Conservation (phyloP, 495 filamentous ascomycete species). For the Pyronema domesticum region DNA sequence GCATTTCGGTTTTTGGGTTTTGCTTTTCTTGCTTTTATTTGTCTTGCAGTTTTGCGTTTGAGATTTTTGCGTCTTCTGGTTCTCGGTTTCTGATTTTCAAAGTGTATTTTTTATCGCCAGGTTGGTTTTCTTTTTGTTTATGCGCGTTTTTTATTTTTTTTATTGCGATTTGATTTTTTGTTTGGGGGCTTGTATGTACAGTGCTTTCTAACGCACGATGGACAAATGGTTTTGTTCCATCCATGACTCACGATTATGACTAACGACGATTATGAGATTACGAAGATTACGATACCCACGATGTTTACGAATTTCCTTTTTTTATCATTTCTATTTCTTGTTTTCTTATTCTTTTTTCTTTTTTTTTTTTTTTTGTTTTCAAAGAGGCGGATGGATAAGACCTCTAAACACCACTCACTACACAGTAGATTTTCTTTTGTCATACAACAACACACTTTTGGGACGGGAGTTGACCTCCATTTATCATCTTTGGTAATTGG, state of each 20-base stretch:
- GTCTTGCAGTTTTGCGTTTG: not conserved
- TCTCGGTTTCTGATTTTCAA: constrained; percentile 1
- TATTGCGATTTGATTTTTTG: not conserved
- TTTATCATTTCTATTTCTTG: constrained; percentile 9
- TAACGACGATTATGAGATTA: constrained; percentile 21
- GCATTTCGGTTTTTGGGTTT: constrained; percentile 15
- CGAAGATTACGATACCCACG: constrained; percentile 21
- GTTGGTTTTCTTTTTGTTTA: constrained; percentile 11
- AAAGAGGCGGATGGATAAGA: not conserved
- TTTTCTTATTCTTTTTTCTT: constrained; percentile 23
- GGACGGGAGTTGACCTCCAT: not conserved
- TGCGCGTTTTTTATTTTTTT: constrained; percentile 12
- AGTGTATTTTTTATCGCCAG: constrained; percentile 13
- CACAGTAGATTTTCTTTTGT: not conserved
- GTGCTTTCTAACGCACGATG: not conserved
- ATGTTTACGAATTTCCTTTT: constrained; percentile 15
- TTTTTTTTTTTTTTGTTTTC: constrained; percentile 7
- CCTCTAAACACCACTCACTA: not conserved
- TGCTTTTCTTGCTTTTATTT: constrained; percentile 9
- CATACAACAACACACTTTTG: not conserved
- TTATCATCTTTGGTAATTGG: not conserved
- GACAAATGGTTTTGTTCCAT: not conserved
- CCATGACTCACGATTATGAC: constrained; percentile 6
- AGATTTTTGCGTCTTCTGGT: not conserved
- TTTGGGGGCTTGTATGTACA: constrained; percentile 6